Conservation (phyloP, 1,139 yeast species). For the Suhomyces anneliseae region DNA sequence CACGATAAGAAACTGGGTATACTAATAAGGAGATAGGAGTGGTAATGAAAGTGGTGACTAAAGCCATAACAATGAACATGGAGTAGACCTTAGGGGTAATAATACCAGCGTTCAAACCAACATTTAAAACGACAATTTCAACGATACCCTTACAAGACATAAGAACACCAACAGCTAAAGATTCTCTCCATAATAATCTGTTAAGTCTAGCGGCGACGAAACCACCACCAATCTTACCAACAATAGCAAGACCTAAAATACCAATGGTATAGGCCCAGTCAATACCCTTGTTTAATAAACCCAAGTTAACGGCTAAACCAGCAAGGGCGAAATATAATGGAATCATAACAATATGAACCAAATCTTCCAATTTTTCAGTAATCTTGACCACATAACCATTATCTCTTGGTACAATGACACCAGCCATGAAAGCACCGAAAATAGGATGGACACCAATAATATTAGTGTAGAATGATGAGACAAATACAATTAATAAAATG, state of each 20-base stretch:
- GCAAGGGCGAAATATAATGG: constrained; percentile 81
- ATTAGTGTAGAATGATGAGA: constrained; percentile 75
- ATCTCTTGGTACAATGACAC: constrained; percentile 75
- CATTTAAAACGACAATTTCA: constrained; percentile 73
- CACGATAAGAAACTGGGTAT: constrained; percentile 64
- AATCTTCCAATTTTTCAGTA: constrained; percentile 74
- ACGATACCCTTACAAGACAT: constrained; percentile 90
- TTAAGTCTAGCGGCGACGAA: constrained; percentile 58
- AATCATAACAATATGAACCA: constrained; percentile 65
- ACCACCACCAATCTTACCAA: constrained; percentile 69
- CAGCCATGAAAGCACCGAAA: constrained; percentile 79
- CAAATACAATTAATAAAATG: constrained; percentile 55
- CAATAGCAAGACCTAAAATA: constrained; percentile 61
- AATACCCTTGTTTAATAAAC: constrained; percentile 57
- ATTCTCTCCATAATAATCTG: constrained; percentile 69
- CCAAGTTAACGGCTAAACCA: constrained; percentile 69
- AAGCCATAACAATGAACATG: constrained; percentile 81
- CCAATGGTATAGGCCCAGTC: constrained; percentile 80
- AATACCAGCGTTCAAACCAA: constrained; percentile 70
- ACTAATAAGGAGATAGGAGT: constrained; percentile 65
- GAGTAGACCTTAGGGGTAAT: constrained; percentile 64
- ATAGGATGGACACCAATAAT: constrained; percentile 80
- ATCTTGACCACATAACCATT: constrained; percentile 67
- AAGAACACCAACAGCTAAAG: constrained; percentile 72
- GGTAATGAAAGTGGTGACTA: constrained; percentile 70